Conservation (phyloP, 768 basidiomycete genomes). For the Agaricus sinodeliciosus region DNA sequence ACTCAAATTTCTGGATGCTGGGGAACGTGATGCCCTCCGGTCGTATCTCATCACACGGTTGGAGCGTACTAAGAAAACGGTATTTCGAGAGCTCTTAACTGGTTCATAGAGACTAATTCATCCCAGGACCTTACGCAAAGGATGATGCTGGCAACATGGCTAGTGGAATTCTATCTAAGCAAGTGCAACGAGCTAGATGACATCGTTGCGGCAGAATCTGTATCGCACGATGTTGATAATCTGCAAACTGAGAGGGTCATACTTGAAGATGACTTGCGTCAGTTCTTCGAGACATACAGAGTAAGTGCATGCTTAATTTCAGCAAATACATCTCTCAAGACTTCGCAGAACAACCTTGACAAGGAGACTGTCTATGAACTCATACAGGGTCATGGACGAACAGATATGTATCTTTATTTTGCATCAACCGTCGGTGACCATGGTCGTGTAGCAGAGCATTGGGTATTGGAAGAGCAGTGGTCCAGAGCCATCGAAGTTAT, state of each 20-base stretch:
- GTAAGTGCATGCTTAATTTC: slow-evolving; percentile 29
- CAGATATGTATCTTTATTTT: slow-evolving; percentile 87
- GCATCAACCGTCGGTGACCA: slow-evolving; percentile 78
- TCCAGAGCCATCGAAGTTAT: slow-evolving; percentile 83
- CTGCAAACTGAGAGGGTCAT: slow-evolving; percentile 72
- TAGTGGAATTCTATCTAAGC: slow-evolving; percentile 93
- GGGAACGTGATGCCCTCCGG: slow-evolving; percentile 85
- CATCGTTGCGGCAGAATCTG: slow-evolving; percentile 79
- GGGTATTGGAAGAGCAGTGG: slow-evolving; percentile 93
- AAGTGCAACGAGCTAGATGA: slow-evolving; percentile 97
- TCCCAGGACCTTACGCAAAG: slow-evolving; percentile 84
- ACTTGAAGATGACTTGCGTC: slow-evolving; percentile 87
- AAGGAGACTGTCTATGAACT: slow-evolving; percentile 84
- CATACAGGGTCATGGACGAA: slow-evolving; percentile 88
- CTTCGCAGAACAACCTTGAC: slow-evolving; percentile 72
- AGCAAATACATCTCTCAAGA: neutral
- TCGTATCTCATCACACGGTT: slow-evolving; percentile 86
- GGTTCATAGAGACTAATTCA: neutral
- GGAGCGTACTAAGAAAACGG: slow-evolving; percentile 78
- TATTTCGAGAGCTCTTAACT: slow-evolving; percentile 20
- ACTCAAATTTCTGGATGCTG: slow-evolving; percentile 82
- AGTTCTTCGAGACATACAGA: slow-evolving; percentile 94
- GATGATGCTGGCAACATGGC: slow-evolving; percentile 98
- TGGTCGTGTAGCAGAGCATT: slow-evolving; percentile 83
- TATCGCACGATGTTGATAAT: slow-evolving; percentile 80